Conservation (phyloP, 2,329 filamentous ascomycete species). For the Aspergillus quadrilineatus region DNA sequence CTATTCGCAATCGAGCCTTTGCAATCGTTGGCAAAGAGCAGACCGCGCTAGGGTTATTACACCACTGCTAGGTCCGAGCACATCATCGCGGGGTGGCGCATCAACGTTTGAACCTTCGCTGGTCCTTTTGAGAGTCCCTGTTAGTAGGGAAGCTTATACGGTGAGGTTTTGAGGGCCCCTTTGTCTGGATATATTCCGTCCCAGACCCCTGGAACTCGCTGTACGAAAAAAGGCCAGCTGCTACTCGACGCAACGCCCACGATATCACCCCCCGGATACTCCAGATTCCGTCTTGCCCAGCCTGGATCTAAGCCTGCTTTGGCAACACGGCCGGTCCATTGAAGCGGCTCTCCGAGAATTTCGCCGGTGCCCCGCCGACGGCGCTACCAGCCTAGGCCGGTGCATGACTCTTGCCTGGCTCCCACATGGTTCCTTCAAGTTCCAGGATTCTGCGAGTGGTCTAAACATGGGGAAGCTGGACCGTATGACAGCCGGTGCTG, state of each 20-base stretch:
- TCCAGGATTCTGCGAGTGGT: background rate
- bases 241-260: background rate
- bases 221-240: background rate
- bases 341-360: conserved; percentile 24
- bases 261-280: background rate
- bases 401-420: background rate
- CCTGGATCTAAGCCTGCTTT: conserved; percentile 1
- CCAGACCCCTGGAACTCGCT: background rate
- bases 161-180: background rate
- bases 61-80: conserved; percentile 24
- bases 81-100: conserved; percentile 20
- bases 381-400: conserved; percentile 7
- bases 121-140: background rate
- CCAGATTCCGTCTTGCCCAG: background rate
- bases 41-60: conserved; percentile 17
- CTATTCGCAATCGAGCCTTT: conserved; percentile 13
- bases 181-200: background rate
- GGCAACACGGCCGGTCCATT: conserved; percentile 1
- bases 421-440: background rate
- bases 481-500: background rate
- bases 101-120: background rate
- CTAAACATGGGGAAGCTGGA: background rate
- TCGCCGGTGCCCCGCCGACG: conserved; percentile 26
- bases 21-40: background rate
- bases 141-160: background rate